phyloP scores from a whole-genome alignment of 371 early-diverging fungal genomes.

The Haplosporangium sp. region DNA sequence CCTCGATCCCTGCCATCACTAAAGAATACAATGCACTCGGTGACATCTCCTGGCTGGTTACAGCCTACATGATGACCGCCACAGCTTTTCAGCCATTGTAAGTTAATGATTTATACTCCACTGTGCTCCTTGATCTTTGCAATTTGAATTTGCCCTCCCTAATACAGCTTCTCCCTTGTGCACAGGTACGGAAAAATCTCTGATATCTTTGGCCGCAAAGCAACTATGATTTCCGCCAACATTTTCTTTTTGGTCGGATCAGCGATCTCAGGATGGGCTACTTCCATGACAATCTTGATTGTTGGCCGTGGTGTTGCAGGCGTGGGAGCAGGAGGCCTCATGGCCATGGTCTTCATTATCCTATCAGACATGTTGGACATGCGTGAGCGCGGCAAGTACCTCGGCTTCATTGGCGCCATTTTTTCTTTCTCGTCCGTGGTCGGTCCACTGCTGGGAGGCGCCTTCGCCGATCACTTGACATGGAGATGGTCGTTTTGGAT shows the following conservation, averaged over 20 bases:
- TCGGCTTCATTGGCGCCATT: slow-evolving; percentile 57
- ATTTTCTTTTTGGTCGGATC: slow-evolving; percentile 69
- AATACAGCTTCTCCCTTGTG: not conserved
- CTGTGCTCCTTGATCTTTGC: not conserved
- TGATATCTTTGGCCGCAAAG: slow-evolving; percentile 75
- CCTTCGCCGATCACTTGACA: slow-evolving; percentile 63
- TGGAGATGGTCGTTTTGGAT: slow-evolving; percentile 80
- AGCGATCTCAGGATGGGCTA: slow-evolving; percentile 70
- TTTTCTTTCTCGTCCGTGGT: slow-evolving; percentile 67
- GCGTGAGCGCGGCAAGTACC: slow-evolving; percentile 56
- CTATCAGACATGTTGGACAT: slow-evolving; percentile 57
- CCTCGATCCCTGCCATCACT: slow-evolving; percentile 62
- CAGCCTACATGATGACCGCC: slow-evolving; percentile 68
- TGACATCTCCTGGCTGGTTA: slow-evolving; percentile 70
- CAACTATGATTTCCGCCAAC: slow-evolving; percentile 66
- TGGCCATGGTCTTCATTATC: slow-evolving; percentile 57
- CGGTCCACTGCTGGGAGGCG: slow-evolving; percentile 77
- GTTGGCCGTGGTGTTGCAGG: slow-evolving; percentile 73
- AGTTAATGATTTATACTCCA: not conserved
- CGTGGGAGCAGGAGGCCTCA: slow-evolving; percentile 70
- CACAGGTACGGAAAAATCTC: not conserved
- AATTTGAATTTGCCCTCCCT: too few species aligned
- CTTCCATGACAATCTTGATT: slow-evolving; percentile 71
- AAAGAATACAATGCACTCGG: slow-evolving; percentile 65
- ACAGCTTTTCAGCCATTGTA: slow-evolving; percentile 61